Percentiles rank a stretch among this genome's conserved stretches.
Evolutionary conservation across 2,329 filamentous ascomycete genomes (phyloP).

Genomic region (Zasmidium citrigriseum): DNA sequence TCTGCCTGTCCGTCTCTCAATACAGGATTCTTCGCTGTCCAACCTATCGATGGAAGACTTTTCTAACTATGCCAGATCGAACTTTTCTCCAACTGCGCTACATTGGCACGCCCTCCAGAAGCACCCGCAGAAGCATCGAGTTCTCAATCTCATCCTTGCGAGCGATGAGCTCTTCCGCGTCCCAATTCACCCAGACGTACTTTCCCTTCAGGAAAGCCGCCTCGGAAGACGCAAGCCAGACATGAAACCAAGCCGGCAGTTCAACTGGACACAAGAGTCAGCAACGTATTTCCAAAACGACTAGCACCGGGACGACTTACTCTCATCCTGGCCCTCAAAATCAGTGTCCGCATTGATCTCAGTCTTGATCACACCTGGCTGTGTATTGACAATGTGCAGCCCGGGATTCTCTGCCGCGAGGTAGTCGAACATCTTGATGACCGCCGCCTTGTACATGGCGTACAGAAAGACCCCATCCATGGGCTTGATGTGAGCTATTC

Average conservation of each 20-base stretch:
- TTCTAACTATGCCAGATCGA: too few species aligned
- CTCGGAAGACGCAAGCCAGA: background rate
- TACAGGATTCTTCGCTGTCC: too few species aligned
- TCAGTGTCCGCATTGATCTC: slow-evolving; percentile 32
- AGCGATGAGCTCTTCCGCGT: background rate
- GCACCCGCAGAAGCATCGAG: background rate
- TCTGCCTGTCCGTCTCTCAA: too few species aligned
- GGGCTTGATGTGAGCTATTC: slow-evolving; percentile 16
- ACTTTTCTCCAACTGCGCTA: too few species aligned
- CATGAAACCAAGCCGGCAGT: slow-evolving; percentile 17
- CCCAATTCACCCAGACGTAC: slow-evolving; percentile 3
- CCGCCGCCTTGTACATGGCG: slow-evolving; percentile 38
- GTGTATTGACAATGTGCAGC: slow-evolving; percentile 40
- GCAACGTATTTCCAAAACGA: background rate
- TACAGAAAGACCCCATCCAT: slow-evolving; percentile 32
- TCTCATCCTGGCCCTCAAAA: background rate
- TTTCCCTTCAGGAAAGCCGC: slow-evolving; percentile 1
- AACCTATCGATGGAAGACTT: too few species aligned
- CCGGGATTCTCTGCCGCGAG: slow-evolving; percentile 39
- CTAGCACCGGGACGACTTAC: background rate
- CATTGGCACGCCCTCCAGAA: background rate
- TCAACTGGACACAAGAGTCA: background rate
- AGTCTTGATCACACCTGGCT: slow-evolving; percentile 44
- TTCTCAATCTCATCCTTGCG: slow-evolving; percentile 1
- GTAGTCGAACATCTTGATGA: slow-evolving; percentile 39